These are phyloP conservation scores for Gracilaria caudata DNA, from an alignment of 23 red algal species.

Conservation along the genomic window DNA sequence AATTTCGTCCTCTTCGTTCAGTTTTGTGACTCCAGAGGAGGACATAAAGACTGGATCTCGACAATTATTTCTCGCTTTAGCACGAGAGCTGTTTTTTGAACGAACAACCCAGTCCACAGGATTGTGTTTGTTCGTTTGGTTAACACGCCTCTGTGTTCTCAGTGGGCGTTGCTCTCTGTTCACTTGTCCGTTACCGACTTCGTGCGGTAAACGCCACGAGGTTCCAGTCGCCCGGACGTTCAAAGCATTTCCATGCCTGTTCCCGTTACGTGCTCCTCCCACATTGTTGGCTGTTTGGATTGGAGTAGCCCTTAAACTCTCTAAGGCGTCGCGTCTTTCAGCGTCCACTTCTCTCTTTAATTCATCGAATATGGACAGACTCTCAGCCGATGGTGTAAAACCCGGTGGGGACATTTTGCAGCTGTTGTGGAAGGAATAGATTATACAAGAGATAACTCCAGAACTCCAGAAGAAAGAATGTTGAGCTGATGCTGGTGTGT, in stretches of 20 bases:
- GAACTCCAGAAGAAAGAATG: too few relatives aligned
- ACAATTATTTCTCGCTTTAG: background rate
- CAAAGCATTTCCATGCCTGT: background rate
- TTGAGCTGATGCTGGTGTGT: too few relatives aligned
- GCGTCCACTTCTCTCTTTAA: background rate
- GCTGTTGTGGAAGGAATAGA: too few relatives aligned
- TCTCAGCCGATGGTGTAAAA: background rate
- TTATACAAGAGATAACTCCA: too few relatives aligned
- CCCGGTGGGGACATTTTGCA: background rate
- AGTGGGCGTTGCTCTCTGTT: background rate
- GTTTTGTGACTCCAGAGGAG: background rate
- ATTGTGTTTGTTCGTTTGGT: background rate
- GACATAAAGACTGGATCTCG: background rate
- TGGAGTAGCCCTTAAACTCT: background rate
- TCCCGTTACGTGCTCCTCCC: too few relatives aligned
- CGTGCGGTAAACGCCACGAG: background rate
- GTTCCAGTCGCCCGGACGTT: background rate
- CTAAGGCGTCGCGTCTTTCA: background rate
- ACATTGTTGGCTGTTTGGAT: too few relatives aligned
- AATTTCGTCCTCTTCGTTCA: background rate
- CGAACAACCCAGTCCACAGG: background rate
- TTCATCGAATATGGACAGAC: background rate
- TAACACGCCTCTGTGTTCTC: background rate
- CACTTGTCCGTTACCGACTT: background rate
- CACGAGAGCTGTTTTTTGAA: background rate